Evolutionary conservation across 2,329 filamentous ascomycete genomes (phyloP).

Genomic region (Epichloe sibirici): DNA sequence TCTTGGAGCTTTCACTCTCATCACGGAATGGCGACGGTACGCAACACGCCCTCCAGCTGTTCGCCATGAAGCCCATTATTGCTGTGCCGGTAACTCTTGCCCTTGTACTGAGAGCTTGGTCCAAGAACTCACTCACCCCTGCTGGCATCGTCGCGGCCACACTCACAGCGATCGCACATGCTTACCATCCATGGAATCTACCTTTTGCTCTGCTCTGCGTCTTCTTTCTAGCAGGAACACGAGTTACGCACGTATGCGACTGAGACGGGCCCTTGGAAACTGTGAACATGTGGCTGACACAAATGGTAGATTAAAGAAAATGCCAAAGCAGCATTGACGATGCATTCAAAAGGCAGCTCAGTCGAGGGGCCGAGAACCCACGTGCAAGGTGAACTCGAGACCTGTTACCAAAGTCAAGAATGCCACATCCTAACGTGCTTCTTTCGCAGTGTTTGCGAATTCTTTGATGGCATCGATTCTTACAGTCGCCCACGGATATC

Average conservation of each 20-base stretch:
- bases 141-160: constrained; percentile 60
- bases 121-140: constrained; percentile 66
- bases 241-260: constrained; percentile 60
- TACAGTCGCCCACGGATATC: constrained; percentile 45
- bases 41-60: neutral
- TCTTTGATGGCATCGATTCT: constrained; percentile 64
- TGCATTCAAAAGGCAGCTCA: constrained; percentile 58
- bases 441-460: constrained; percentile 62
- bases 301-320: constrained; percentile 63
- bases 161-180: constrained; percentile 66
- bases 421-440: constrained; percentile 1
- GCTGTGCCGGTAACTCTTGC: constrained; percentile 45
- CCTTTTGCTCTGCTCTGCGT: constrained; percentile 73
- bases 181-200: constrained; percentile 85
- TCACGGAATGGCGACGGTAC: neutral
- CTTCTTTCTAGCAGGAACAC: constrained; percentile 79
- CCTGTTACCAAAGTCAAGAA: neutral
- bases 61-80: constrained; percentile 43
- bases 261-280: neutral
- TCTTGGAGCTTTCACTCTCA: neutral
- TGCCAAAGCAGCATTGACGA: constrained; percentile 69
- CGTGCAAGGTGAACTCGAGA: constrained; percentile 48
- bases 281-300: neutral
- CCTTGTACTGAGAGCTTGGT: constrained; percentile 56
- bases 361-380: constrained; percentile 77